Base-by-base conservation (phyloP, 2,329 filamentous ascomycete genomes). In the Chaetothyriales sp. region DNA sequence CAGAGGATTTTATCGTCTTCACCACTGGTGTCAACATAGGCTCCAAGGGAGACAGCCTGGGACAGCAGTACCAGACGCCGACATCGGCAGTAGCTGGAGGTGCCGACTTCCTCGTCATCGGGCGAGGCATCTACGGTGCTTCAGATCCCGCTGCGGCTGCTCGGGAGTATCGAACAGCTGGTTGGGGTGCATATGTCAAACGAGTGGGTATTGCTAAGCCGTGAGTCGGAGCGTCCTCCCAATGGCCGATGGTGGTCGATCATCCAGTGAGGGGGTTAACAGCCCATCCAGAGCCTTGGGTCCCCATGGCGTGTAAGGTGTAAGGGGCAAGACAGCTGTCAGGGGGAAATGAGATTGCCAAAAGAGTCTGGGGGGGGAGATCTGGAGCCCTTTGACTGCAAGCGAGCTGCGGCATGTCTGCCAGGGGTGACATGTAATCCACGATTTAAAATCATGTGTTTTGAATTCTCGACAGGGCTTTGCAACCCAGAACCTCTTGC, bases 51-150 rank as follows among this genome's bases (percentile, higher is more conserved):
- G 71, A 73, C 59, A 67, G 70, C 52, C 60, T 73, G 20, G 71
- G 71, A 1, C 71, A 73, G 61, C 71, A 73, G 60, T 73, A 73
- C 54, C 70, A 73, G 61, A 73, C 70, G 2, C 71, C 71, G 7
- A 65, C 65, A 53, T 70, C 68, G 40, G 71, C 71, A 0, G 64
- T 73, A 57, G 67, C 61, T 8, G 65, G 70, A 10, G 71, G 71
- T 6, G 71, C 71, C 10, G 71, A 73, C 56, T 73, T 73, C 53
- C 72, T 73, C 44, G 73, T 73, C 57, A 66, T 70, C 8, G 71
- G 71, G 2, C 63, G 71, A 22, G 71, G 71, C 5, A 73, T 73
- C 50, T 73, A 73, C 59, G 67, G 67, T 28, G 69, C 68, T 18
- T 51, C 63, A 9, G 70, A 73, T 59, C 70, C 71, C 5, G 65